Base-by-base conservation (phyloP, 176 grass and related monocot species). In the Alopecurus myosuroides region DNA sequence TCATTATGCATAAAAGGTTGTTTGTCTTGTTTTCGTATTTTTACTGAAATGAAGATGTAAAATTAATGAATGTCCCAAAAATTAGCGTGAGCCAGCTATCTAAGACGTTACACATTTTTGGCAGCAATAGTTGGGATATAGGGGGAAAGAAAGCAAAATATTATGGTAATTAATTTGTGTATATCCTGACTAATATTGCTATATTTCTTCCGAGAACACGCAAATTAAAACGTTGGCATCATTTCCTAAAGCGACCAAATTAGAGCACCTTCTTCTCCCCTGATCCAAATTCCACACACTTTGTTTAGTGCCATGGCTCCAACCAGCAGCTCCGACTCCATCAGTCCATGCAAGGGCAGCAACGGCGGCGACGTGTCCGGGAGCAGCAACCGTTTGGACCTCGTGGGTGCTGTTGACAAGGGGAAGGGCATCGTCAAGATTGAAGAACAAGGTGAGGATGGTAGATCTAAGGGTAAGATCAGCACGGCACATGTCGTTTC, bases 251-350 rank as follows among this genome's bases (percentile, higher is more conserved):
- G 45, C 28, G 17, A 33, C 45, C 17, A 75, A 50, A 35, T 35
- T 35, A 29, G 23, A 51, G 46, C 0, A 10, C 18, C 28, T 19
- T 29, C 9, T 75, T 75, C 72, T 75, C 72, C 15, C 28, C 45
- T 34, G 15, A 51, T 33, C 45, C 29, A 75, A 71, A 75, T 51
- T 45, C 57, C 79, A 39, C 0, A 66, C 18, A 11, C 69, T 63
- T 73, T 73, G 71, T 50, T 50, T 20, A 10, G 7, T 49, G 39
- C 22, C 88, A 82, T 86, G 88, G 49, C 70, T 20, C 28, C 34
- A 52, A 22, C 28, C 10, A 22, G 35, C 23, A 4, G 42, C 37
- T 25, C 45, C 44, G 20, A 20, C 74, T 41, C 75, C 82, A 79
- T 67, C 56, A 61, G 76, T 15, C 25, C 75, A 20, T 34, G 18